Evolutionary conservation across 2,329 filamentous ascomycete genomes (phyloP), one percentile per base, ranked within the genome.

Genomic region (Botrytis tulipae): DNA sequence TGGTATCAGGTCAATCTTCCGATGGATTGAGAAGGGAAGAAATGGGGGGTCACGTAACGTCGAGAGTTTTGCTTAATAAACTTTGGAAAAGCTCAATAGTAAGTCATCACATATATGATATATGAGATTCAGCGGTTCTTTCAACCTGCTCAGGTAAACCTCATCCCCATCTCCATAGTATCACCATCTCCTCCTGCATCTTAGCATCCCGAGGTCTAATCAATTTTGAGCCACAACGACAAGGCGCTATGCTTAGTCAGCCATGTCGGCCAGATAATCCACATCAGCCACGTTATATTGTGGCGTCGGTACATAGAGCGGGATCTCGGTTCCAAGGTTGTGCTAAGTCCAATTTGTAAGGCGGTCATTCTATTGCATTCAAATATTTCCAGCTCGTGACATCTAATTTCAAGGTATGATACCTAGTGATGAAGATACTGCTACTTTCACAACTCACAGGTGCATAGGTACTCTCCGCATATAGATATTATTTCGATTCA

Each of bases 301-400:
- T 63, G 61, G 61, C 61, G 61, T 44, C 37, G n/a, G 37, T 44
- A 63, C 9, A 22, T 29, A 18, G 18, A 20, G 61, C n/a, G 37
- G 37, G 37, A 63, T 42, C n/a, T 63, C 37, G n/a, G 37, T 40
- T 40, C 37, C 37, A 40, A 10, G 37, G 9, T 63, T 63, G 22
- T 48, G 63, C 29, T 48, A 67, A 25, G 16, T 48, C n/a, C 25
- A 46, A 48, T 42, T 67, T 42, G 44, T 67, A 44, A 67, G 40
- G 44, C 61, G 61, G 61, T 63, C 61, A 29, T 44, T 16, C 25
- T n/a, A 42, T 63, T 42, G 25, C 60, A 63, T 63, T 29, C 7
- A 32, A 57, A 57, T 40, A 63, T 42, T 63, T 14, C 35, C 29
- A 46, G 29, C 63, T 32, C 63, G 63, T 67, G 63, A 67, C 42